Conservation (phyloP, 2,329 filamentous ascomycete genomes). For the Didymella segeticola region DNA sequence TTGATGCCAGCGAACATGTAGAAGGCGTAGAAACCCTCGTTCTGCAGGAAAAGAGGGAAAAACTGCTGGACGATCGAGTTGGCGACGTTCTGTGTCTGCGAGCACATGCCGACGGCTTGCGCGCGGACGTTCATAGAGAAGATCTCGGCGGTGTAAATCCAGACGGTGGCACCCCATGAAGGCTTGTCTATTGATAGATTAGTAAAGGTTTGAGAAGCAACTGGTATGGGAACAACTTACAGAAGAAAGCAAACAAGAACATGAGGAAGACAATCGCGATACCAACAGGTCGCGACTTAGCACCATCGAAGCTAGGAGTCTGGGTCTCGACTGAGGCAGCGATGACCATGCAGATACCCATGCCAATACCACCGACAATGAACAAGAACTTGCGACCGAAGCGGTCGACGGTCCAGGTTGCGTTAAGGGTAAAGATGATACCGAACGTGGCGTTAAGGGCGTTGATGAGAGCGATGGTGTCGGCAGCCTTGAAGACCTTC, state of each 20-base stretch:
- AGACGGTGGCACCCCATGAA: constrained; percentile 72
- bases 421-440: constrained; percentile 76
- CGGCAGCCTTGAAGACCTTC: constrained; percentile 65
- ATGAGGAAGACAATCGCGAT: constrained; percentile 73
- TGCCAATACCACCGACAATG: constrained; percentile 71
- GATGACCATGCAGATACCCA: constrained; percentile 74
- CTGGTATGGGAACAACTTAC: constrained; percentile 43
- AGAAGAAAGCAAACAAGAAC: constrained; percentile 71
- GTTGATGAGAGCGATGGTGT: constrained; percentile 73
- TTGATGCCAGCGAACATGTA: constrained; percentile 62
- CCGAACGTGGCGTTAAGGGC: constrained; percentile 76
- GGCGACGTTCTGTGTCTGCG: constrained; percentile 64
- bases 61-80: constrained; percentile 74
- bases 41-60: constrained; percentile 71
- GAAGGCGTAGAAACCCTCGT: constrained; percentile 63
- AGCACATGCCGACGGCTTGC: constrained; percentile 72
- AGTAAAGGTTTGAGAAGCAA: constrained; percentile 18
- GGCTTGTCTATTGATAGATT: constrained; percentile 62
- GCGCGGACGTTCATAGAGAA: constrained; percentile 76
- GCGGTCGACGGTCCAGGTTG: constrained; percentile 74
- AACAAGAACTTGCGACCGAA: constrained; percentile 75
- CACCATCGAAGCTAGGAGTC: constrained; percentile 62
- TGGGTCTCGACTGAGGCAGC: constrained; percentile 64
- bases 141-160: constrained; percentile 74
- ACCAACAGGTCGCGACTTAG: constrained; percentile 66